Percentiles rank a stretch among this genome's conserved stretches.
These are phyloP conservation scores for Xerophyta viscosa DNA, from an alignment of 106 monocot species.

Conservation along the genomic window DNA sequence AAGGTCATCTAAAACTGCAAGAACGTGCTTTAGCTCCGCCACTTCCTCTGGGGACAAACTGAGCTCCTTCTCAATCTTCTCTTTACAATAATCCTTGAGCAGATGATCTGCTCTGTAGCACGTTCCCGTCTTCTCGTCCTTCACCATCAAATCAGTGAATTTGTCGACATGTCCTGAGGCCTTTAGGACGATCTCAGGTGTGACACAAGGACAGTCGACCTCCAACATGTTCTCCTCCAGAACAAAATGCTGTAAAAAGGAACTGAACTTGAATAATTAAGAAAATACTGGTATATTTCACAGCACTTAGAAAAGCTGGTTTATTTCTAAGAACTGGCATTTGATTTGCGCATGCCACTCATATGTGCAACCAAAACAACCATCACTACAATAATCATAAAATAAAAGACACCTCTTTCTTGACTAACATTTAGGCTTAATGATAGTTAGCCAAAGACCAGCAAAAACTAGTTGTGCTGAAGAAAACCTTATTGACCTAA, in stretches of 20 bases:
- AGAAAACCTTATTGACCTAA: no score
- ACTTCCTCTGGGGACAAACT: slow-evolving; percentile 51
- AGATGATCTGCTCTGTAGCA: slow-evolving; percentile 95
- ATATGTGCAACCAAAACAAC: neutral
- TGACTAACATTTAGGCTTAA: no score
- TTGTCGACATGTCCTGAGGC: slow-evolving; percentile 97
- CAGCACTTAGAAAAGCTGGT: neutral
- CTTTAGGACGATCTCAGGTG: slow-evolving; percentile 80
- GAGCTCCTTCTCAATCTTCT: slow-evolving; percentile 87
- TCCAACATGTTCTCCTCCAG: slow-evolving; percentile 96
- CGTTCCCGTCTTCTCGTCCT: slow-evolving; percentile 86
- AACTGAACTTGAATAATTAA: neutral
- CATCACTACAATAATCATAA: neutral
- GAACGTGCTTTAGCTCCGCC: slow-evolving; percentile 60
- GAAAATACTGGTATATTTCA: neutral
- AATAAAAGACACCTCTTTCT: neutral
- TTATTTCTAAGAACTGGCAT: no score
- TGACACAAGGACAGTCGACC: slow-evolving; percentile 89
- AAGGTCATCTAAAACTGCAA: slow-evolving; percentile 73
- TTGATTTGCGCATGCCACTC: neutral
- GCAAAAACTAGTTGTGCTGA: no score
- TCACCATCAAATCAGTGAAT: slow-evolving; percentile 97
- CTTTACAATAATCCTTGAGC: slow-evolving; percentile 89
- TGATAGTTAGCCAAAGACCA: no score
- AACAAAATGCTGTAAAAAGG: slow-evolving; percentile 70